These are phyloP conservation scores for Diospyros lotus DNA, from an alignment of 148 eudicot species.

Conservation along the genomic window DNA sequence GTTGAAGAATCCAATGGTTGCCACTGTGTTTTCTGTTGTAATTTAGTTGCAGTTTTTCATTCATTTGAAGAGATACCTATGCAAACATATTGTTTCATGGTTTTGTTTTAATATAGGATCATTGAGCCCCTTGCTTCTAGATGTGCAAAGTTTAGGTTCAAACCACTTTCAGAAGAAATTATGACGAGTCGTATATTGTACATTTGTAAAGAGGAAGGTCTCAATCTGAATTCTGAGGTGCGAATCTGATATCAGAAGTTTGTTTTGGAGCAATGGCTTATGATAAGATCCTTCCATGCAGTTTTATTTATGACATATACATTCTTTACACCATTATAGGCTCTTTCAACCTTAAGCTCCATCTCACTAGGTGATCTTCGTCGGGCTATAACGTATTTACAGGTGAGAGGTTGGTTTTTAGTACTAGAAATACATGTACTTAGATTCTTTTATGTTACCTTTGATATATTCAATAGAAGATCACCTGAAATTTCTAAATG, in stretches of 20 bases:
- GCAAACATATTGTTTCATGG: neutral
- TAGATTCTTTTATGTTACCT: neutral
- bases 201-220: slow-evolving; percentile 85
- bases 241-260: slow-evolving; percentile 12
- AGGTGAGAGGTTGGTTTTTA: slow-evolving; percentile 38
- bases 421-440: neutral
- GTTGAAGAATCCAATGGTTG: neutral
- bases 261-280: neutral
- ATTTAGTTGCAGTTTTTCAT: slow-evolving; percentile 3
- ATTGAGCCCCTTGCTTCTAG: slow-evolving; percentile 95
- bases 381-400: slow-evolving; percentile 88
- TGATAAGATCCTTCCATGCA: slow-evolving; percentile 6
- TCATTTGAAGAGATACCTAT: neutral
- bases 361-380: slow-evolving; percentile 98
- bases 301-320: slow-evolving; percentile 11
- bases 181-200: slow-evolving; percentile 74
- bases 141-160: slow-evolving; percentile 95
- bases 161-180: slow-evolving; percentile 83
- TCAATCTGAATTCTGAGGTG: slow-evolving; percentile 81
- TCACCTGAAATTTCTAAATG: neutral
- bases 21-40: neutral
- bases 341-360: slow-evolving; percentile 76
- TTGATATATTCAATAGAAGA: slow-evolving; percentile 1
- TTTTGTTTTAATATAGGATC: slow-evolving; percentile 48
- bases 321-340: slow-evolving; percentile 36